Base-by-base conservation (phyloP, 2,329 filamentous ascomycete species). In the Fusarium odoratissimum region DNA sequence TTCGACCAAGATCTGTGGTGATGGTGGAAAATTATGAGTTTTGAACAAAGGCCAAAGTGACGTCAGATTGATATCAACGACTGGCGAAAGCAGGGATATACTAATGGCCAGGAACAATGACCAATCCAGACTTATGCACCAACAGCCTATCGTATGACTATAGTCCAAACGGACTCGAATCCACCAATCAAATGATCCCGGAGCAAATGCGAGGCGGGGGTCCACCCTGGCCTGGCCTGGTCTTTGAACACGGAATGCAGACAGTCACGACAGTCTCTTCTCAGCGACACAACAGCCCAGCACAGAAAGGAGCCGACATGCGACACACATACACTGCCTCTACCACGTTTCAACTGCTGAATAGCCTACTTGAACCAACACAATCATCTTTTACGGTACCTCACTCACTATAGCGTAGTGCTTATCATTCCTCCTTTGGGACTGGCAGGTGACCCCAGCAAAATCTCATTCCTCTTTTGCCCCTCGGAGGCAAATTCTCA, bases 61-160 rank as follows among this genome's bases (percentile, higher is more conserved):
- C 35, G 17, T 37, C 6, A 25, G 9, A n/a, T 6, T 14, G 8
- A 1, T 6, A 2, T 21, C 25, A 16, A 33, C 11, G 6, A 2
- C 6, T 57, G 6, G 19, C 21, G n/a, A 11, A 31, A 37, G 14
- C 11, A 17, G 6, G 49, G 28, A 42, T 30, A 35, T 55, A 23
- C 35, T 17, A 31, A 33, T 60, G n/a, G 55, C 33, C 3, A 2
- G 23, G 6, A 37, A 17, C 3, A 6, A 44, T 28, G 5, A 6
- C 23, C 23, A 33, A 11, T 8, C 11, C 13, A 13, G 33, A 38
- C 5, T 3, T 51, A 65, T 59, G 60, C 51, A 42, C 40, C 23
- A 60, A 67, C 9, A 9, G 16, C 4, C 28, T 48, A 54, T 48
- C 25, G 8, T 30, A 23, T 67, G 66, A 13, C 41, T 49, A 25